Base-by-base conservation (phyloP, 805 yeast species). In the Candida sithepensis region DNA sequence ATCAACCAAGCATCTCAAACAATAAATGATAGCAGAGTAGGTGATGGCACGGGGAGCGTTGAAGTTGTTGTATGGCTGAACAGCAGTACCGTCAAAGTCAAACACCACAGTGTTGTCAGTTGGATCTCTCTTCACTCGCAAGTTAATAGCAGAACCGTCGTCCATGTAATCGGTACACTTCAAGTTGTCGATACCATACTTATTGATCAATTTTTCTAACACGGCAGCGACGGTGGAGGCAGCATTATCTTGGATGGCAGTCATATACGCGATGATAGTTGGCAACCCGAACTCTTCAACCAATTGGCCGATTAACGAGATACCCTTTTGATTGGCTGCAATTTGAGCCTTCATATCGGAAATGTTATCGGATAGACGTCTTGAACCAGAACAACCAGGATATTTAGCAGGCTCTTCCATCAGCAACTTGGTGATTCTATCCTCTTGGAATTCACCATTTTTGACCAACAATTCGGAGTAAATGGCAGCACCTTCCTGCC, bases 11-110 rank as follows among this genome's bases (percentile, higher is more conserved):
- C 95, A 85, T 51, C 99, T 71, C 58, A 92, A 68, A 50, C 92
- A 90, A 66, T 92, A 92, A 39, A 92, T 75, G 47, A 92, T 83
- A 1, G 97, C 97, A 23, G 96, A 86, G 60, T 81, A 81, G 2
- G 96, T 84, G 53, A 94, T 88, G 0, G 97, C 95, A 54, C 75
- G 80, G 0, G 99, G 98, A 0, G 97, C 97, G 65, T 94, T 92
- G 66, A 88, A 74, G 64, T 92, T 92, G 23, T 95, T 96, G 63
- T 87, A 85, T 42, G 87, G 78, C 63, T 92, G 95, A n/a, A 83
- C 81, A 3, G 95, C 86, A 0, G 96, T 85, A 14, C 94, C 96
- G 1, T 78, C 72, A 60, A 92, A 92, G 65, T 92, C 97, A 66
- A 91, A 88, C 14, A 74, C 69, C 18, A 92, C 89, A 24, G 75